A percentile compares a stretch with the other conserved stretches of the same genome.
phyloP scores from a whole-genome alignment of 768 basidiomycete genomes.

The Trametes gibbosa region DNA sequence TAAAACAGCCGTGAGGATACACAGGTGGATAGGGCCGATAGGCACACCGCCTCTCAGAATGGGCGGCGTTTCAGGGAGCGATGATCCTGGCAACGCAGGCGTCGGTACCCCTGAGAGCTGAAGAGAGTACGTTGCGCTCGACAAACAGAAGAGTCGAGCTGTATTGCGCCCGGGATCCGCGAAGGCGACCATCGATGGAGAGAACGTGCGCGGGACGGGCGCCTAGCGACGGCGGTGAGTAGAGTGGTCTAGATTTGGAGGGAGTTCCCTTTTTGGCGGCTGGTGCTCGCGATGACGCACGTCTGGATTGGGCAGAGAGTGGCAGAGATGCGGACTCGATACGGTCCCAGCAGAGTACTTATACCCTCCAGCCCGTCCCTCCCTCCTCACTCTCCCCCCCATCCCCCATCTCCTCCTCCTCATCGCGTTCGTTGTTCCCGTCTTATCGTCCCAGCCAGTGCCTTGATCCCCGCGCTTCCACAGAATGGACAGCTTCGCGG shows the following conservation, averaged over 20 bases:
- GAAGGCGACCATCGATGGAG: conserved; percentile 1
- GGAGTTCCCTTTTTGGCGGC: too few species aligned
- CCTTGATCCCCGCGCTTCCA: background rate
- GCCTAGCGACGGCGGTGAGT: conserved; percentile 15
- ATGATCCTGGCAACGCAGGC: background rate
- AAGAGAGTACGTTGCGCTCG: background rate
- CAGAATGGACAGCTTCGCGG: conserved; percentile 69
- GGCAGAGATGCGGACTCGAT: conserved; percentile 14
- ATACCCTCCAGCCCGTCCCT: background rate
- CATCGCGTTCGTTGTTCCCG: too few species aligned
- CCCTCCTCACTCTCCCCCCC: background rate
- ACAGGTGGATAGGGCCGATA: too few species aligned
- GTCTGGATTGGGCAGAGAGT: conserved; percentile 16
- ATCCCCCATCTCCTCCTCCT: background rate
- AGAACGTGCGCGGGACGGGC: background rate
- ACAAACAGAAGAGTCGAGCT: background rate
- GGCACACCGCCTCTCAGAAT: too few species aligned
- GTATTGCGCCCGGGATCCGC: background rate
- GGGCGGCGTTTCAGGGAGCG: background rate
- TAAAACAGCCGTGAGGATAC: too few species aligned
- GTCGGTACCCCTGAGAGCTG: too few species aligned
- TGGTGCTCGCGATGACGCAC: conserved; percentile 12
- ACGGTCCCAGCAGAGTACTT: background rate
- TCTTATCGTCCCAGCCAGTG: too few species aligned
- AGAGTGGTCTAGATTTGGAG: conserved; percentile 17